A percentile compares a stretch with the other conserved stretches of the same genome.
phyloP scores from a whole-genome alignment of 2,329 filamentous ascomycete genomes.

The Xylaria sp. region DNA sequence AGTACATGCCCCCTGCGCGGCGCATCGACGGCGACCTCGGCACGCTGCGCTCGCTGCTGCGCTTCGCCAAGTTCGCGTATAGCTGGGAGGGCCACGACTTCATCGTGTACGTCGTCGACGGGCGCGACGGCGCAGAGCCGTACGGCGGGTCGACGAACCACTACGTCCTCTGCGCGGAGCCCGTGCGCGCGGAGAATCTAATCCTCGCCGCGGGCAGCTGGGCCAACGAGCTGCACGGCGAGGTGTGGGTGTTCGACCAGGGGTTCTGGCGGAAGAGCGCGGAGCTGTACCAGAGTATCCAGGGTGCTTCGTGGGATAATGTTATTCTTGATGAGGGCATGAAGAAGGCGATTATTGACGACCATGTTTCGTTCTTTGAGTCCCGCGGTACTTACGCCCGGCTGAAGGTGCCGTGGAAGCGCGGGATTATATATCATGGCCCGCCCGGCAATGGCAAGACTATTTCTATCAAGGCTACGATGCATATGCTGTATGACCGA shows the following conservation, averaged over 20 bases:
- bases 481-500: constrained; percentile 69
- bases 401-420: constrained; percentile 76
- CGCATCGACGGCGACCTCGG: constrained; percentile 56
- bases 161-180: constrained; percentile 54
- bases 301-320: constrained; percentile 69
- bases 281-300: constrained; percentile 68
- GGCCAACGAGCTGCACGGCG: constrained; percentile 67
- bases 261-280: constrained; percentile 71
- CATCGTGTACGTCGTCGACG: constrained; percentile 57
- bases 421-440: constrained; percentile 75
- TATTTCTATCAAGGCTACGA: constrained; percentile 76
- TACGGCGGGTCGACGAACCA: constrained; percentile 52
- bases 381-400: constrained; percentile 66
- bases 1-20: constrained; percentile 55
- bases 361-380: constrained; percentile 74
- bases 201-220: constrained; percentile 66
- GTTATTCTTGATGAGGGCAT: constrained; percentile 74
- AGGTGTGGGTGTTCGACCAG: constrained; percentile 74
- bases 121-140: constrained; percentile 53
- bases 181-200: constrained; percentile 58
- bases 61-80: constrained; percentile 58
- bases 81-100: constrained; percentile 57
- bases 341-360: constrained; percentile 72
- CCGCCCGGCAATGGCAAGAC: constrained; percentile 75
- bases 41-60: constrained; percentile 47